Base-by-base conservation (phyloP, 371 early-diverging fungal species). In the Apophysomyces ossiformis region DNA sequence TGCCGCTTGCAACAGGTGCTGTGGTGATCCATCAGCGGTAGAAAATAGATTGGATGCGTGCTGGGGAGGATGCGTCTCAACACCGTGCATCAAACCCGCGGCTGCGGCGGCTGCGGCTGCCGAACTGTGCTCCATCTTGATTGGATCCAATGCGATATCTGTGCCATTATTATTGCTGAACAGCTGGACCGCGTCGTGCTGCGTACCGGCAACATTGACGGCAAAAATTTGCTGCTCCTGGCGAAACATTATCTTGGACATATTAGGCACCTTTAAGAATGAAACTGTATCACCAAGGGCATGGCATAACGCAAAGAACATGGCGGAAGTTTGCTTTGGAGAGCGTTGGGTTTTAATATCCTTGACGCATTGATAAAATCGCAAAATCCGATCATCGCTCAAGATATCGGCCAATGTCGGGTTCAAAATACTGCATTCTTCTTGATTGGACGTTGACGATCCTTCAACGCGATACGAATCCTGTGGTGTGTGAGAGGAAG, bases 231-330 rank as follows among this genome's bases (percentile, higher is more conserved):
- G 78, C 37, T 74, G 70, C 26, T 82, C 80, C 66, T 82, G 83
- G 57, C 83, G 76, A 65, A 82, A 82, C 77, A 82, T 78, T 26
- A 82, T 74, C 37, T 79, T 79, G 54, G 69, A 50, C 75, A 82
- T 73, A 64, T 82, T 79, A 4, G 83, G 80, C 2, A 79, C 74
- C 56, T 82, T 82, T 39, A 79, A 67, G 18, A 82, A 82, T 0
- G 73, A 71, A 1, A 79, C 76, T 21, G 73, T 70, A 32, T 82
- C 80, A 12, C 80, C 80, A 7, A 82, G 45, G 7, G 83, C 83
- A 64, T 82, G 83, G 45, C 80, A 82, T 21, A 82, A 67, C 0
- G 83, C 83, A 67, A 79, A 82, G 57, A 82, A 82, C 83, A 82
- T 79, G 70, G 78, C 75, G 0, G 74, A 75, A 2, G 83, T 82